Conservation (phyloP, 306 rosid species). For the Vigna mungo region DNA sequence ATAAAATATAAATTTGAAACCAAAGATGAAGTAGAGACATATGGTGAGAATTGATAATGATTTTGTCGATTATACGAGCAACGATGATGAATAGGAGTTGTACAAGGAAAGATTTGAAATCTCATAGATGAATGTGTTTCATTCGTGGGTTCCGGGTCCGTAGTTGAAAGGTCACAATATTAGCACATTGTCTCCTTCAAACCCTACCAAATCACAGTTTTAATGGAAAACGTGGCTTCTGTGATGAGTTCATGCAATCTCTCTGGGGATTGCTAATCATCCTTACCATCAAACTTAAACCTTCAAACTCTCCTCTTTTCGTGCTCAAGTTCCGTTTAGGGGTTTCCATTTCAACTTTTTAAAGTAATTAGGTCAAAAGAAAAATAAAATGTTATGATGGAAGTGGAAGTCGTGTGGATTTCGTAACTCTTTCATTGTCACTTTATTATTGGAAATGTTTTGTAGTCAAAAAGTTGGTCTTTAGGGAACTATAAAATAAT, state of each 20-base stretch:
- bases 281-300: background rate
- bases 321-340: constrained; percentile 5
- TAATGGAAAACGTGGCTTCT: constrained; percentile 26
- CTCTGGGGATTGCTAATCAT: constrained; percentile 11
- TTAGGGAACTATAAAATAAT: background rate
- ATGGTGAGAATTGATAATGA: background rate
- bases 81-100: constrained; percentile 23
- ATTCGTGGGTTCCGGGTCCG: constrained; percentile 29
- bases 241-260: background rate
- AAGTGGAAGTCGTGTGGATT: constrained; percentile 5
- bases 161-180: constrained; percentile 14
- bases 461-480: background rate
- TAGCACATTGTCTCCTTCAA: constrained; percentile 37
- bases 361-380: background rate
- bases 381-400: background rate
- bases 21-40: background rate
- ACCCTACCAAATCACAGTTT: constrained; percentile 35
- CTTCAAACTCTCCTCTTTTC: background rate
- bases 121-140: background rate
- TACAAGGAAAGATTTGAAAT: constrained; percentile 32
- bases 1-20: too few relatives aligned
- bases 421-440: constrained; percentile 2
- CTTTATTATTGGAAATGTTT: background rate
- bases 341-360: constrained; percentile 7
- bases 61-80: background rate